phyloP scores from a whole-genome alignment of 345 rosid species.

The Chamaenerion angustifolium region DNA sequence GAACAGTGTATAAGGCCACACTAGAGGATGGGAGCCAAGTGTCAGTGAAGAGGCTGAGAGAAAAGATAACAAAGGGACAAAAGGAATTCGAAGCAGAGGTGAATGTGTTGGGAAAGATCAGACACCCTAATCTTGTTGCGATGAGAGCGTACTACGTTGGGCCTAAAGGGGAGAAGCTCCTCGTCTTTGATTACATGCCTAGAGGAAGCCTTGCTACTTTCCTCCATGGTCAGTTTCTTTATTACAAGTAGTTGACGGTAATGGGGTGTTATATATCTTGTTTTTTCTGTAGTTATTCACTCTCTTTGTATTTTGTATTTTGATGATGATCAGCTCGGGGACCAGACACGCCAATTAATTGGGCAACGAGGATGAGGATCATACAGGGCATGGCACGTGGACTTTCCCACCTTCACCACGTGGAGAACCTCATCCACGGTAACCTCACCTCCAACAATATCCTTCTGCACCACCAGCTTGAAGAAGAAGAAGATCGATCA shows the following conservation, averaged over 20 bases:
- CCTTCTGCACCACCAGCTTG: conserved; percentile 22
- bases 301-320: neutral
- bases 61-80: conserved; percentile 75
- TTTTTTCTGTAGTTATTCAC: neutral
- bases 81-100: conserved; percentile 79
- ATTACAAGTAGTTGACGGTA: no score
- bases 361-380: conserved; percentile 81
- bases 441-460: conserved; percentile 22
- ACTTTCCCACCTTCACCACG: conserved; percentile 50
- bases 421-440: conserved; percentile 66
- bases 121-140: conserved; percentile 64
- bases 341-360: conserved; percentile 56
- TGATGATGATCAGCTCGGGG: conserved; percentile 66
- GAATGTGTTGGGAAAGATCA: conserved; percentile 55
- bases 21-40: conserved; percentile 77
- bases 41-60: conserved; percentile 75
- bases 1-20: conserved; percentile 93
- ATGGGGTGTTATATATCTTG: no score
- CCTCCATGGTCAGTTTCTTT: conserved; percentile 79
- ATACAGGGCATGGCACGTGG: conserved; percentile 52
- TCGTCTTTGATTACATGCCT: conserved; percentile 83
- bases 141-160: conserved; percentile 84
- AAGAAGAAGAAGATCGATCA: no score
- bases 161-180: conserved; percentile 93
- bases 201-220: conserved; percentile 84